Base-by-base conservation (phyloP, 1,284 basidiomycete genomes). In the Sphagnurus paluster region DNA sequence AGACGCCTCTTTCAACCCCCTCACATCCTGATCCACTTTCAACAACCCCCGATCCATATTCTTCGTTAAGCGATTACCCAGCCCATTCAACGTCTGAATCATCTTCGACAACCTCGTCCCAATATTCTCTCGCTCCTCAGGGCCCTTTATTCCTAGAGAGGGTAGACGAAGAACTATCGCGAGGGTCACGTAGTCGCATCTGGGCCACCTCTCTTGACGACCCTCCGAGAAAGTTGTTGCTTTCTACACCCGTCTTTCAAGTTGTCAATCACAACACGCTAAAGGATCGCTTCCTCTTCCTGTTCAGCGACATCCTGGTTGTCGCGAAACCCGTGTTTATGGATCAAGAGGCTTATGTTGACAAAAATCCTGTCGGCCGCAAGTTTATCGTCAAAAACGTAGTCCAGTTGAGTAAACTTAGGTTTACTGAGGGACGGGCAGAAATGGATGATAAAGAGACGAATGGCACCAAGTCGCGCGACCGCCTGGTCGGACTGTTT, bases 231-330 rank as follows among this genome's bases (percentile, higher is more conserved):
- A 92, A 88, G 62, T 70, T 98, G 19, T 69, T 97, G 13, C 72
- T 93, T 30, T 87, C 88, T 2, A 87, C 89, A 4, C 89, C 93
- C 2, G 90, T 97, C 11, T 74, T 98, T 13, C 96, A 99, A 67
- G 92, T 98, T 5, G 93, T 93, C 58, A 94, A 94, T 67, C 77
- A 85, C 26, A 90, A 94, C 58, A 95, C 90, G 1, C 90, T 97
- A 67, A 98, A 99, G 65, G 94, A 98, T 62, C 86, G 96, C 7
- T 95, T 93, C 71, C 76, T 99, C 10, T 95, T 98, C 70, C 75
- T 99, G 17, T 99, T 99, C 76, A 91, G 76, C 62, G 97, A 99
- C 64, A 78, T 98, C 38, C 77, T 99, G 35, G 81, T 99, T 62
- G 84, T 99, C 51, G 81, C 87, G 36, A 87, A 92, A 61, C 82